Conservation (phyloP, 2,329 filamentous ascomycete species). For the Xylaria sp. region DNA sequence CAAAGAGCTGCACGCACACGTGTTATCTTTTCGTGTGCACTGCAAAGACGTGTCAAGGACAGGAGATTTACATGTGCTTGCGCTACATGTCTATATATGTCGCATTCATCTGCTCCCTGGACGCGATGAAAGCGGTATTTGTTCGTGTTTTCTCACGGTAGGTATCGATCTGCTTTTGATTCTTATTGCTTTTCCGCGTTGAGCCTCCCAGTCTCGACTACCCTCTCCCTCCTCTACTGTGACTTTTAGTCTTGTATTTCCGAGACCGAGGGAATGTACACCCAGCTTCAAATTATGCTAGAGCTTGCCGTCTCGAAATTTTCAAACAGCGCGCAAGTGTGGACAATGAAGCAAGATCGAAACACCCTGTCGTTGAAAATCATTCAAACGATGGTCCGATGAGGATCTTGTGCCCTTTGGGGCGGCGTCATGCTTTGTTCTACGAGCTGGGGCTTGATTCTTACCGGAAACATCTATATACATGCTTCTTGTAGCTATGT, state of each 20-base stretch:
- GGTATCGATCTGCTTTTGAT: neutral
- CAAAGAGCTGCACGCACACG: neutral
- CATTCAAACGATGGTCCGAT: slow-evolving; percentile 41
- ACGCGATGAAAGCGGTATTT: neutral
- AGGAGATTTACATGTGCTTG: neutral
- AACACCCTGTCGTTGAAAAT: slow-evolving; percentile 50
- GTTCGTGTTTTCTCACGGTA: slow-evolving; percentile 1
- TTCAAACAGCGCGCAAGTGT: slow-evolving; percentile 70
- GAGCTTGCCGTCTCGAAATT: slow-evolving; percentile 69
- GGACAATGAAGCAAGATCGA: slow-evolving; percentile 74
- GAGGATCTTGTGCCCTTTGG: slow-evolving; percentile 34
- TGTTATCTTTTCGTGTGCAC: neutral
- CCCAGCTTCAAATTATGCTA: slow-evolving; percentile 71
- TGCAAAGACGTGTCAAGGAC: neutral
- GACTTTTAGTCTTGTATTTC: neutral
- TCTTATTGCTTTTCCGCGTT: neutral
- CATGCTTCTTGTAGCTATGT: neutral
- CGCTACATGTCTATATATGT: neutral
- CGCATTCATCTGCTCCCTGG: neutral
- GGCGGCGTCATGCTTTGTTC: slow-evolving; percentile 37
- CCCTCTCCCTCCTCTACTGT: neutral
- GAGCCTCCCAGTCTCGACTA: no score
- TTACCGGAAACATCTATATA: slow-evolving; percentile 47
- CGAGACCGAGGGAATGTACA: neutral
- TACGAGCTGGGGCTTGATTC: slow-evolving; percentile 46